These are phyloP conservation scores for Ophiostoma sp. DNA, from an alignment of 2,329 filamentous ascomycete genomes.

Conservation along the genomic window DNA sequence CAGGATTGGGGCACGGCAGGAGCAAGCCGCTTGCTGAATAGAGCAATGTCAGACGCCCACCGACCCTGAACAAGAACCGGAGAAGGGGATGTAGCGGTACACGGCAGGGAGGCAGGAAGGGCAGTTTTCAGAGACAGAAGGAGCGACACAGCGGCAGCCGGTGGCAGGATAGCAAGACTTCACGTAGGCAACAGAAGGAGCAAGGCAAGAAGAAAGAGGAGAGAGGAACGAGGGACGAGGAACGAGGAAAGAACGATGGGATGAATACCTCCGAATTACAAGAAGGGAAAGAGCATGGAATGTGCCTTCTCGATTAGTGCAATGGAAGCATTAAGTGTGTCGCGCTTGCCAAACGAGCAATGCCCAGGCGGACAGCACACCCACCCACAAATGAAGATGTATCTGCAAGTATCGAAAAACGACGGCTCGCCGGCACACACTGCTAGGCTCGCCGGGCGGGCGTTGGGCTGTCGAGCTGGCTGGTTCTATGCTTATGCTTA, in stretches of 20 bases:
- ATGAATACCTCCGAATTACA: background rate
- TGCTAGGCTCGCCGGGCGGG: background rate
- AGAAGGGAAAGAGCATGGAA: background rate
- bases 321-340: background rate
- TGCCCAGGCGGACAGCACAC: background rate
- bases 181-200: too few relatives aligned
- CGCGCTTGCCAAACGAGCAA: background rate
- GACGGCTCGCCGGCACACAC: background rate
- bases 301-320: background rate
- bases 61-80: conserved; percentile 8
- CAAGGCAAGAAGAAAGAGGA: background rate
- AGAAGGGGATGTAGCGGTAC: background rate
- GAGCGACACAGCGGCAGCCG: background rate
- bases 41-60: conserved; percentile 6
- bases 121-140: background rate
- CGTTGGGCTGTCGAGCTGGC: background rate
- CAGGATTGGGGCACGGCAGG: conserved; percentile 18
- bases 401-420: background rate
- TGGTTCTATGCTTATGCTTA: background rate
- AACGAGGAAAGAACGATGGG: background rate
- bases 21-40: conserved; percentile 18
- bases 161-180: background rate
- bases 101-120: background rate
- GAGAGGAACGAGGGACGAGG: background rate
- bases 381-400: conserved; percentile 4